Evolutionary conservation across 345 rosid genomes (phyloP).

Genomic region (Nasturtium officinale): DNA sequence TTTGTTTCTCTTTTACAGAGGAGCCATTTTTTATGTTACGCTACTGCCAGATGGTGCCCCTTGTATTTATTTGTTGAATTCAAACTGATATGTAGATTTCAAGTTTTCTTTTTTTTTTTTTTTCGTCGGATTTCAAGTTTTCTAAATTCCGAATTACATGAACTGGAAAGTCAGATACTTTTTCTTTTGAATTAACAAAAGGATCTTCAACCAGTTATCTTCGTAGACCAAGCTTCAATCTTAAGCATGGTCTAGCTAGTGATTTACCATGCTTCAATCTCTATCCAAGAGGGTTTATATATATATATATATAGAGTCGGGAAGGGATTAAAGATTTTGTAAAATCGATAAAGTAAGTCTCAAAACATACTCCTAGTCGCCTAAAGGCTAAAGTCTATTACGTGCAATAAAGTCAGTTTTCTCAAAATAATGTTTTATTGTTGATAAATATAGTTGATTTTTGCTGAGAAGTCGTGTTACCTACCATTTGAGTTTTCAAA

Average conservation of each 20-base stretch:
- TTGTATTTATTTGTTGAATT: neutral
- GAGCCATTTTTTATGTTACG: neutral
- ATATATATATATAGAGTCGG: too few relatives aligned
- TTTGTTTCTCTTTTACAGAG: neutral
- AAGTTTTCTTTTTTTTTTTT: too few relatives aligned
- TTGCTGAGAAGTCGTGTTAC: neutral
- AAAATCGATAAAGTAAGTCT: neutral
- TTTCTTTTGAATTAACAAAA: too few relatives aligned
- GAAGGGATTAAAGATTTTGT: neutral
- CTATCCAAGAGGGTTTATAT: neutral
- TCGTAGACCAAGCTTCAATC: too few relatives aligned
- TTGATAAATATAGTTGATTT: neutral
- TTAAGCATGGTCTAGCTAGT: neutral
- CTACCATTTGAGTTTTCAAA: neutral
- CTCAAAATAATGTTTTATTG: neutral
- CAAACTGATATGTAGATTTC: neutral
- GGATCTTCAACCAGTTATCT: too few relatives aligned
- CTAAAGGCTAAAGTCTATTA: neutral
- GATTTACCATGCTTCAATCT: neutral
- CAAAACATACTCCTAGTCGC: neutral
- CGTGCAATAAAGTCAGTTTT: neutral
- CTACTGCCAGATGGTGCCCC: neutral
- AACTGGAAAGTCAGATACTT: neutral
- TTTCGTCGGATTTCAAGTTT: neutral
- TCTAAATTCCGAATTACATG: neutral